These are phyloP conservation scores for Candida nonsorbophila DNA, from an alignment of 805 yeast species.

Conservation along the genomic window DNA sequence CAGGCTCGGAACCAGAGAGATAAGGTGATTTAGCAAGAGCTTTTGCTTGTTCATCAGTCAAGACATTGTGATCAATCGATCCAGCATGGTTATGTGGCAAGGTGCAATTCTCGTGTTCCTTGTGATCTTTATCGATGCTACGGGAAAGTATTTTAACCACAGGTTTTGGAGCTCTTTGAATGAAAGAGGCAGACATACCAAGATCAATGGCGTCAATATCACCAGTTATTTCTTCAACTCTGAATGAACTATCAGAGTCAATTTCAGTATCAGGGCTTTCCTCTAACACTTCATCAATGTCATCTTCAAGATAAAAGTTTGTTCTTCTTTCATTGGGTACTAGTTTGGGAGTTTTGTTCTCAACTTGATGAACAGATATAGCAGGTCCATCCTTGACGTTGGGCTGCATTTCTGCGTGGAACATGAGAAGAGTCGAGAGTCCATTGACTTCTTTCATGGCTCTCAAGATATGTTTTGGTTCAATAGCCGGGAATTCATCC, in stretches of 20 bases:
- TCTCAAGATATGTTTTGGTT: conserved; percentile 52
- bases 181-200: conserved; percentile 37
- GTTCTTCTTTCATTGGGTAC: conserved; percentile 15
- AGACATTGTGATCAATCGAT: conserved; percentile 22
- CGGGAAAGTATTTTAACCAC: conserved; percentile 25
- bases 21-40: conserved; percentile 53
- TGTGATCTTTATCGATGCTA: conserved; percentile 8
- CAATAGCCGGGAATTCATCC: conserved; percentile 87
- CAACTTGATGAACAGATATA: conserved; percentile 17
- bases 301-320: conserved; percentile 1
- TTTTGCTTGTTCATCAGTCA: conserved; percentile 46
- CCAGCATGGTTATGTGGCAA: conserved; percentile 32
- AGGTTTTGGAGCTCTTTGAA: conserved; percentile 32
- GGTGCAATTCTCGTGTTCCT: conserved; percentile 25
- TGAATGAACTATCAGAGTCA: conserved; percentile 1
- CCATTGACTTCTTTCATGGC: conserved; percentile 65
- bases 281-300: conserved; percentile 4
- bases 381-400: conserved; percentile 12
- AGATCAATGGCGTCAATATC: conserved; percentile 29
- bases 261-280: conserved; percentile 2
- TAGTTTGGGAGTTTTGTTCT: conserved; percentile 17
- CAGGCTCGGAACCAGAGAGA: conserved; percentile 57
- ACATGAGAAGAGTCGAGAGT: conserved; percentile 70
- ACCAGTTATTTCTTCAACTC: conserved; percentile 8
- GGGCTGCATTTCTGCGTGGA: conserved; percentile 89